Evolutionary conservation across 2,329 filamentous ascomycete genomes (phyloP).

Genomic region (Sclerotinia minor): DNA sequence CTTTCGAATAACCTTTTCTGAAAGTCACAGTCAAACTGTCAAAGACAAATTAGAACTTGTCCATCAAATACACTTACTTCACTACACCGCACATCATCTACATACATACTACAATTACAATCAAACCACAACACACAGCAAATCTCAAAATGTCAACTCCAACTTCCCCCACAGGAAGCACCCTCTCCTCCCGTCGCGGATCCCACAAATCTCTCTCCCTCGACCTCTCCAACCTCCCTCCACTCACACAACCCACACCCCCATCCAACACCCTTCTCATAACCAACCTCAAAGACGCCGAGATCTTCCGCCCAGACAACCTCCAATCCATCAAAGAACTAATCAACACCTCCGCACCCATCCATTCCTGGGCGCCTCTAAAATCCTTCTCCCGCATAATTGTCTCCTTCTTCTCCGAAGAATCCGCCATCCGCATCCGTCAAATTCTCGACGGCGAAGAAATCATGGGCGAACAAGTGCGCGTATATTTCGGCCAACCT

Average conservation of each 20-base stretch:
- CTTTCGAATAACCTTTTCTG: background rate
- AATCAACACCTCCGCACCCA: slow-evolving; percentile 66
- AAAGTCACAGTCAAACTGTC: background rate
- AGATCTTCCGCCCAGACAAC: slow-evolving; percentile 74
- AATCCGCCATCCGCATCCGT: slow-evolving; percentile 70
- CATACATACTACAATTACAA: background rate
- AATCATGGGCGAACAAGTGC: slow-evolving; percentile 68
- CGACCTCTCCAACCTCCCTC: slow-evolving; percentile 71
- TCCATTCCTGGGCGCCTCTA: slow-evolving; percentile 77
- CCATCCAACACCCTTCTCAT: slow-evolving; percentile 83
- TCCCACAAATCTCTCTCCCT: slow-evolving; percentile 57
- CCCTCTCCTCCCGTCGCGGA: slow-evolving; percentile 33
- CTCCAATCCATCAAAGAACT: slow-evolving; percentile 71
- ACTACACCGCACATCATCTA: slow-evolving; percentile 5
- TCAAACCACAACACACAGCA: background rate
- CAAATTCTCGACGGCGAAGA: slow-evolving; percentile 72
- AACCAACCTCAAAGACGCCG: slow-evolving; percentile 72
- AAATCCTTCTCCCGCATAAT: slow-evolving; percentile 82
- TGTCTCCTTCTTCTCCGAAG: slow-evolving; percentile 71
- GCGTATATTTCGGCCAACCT: slow-evolving; percentile 67
- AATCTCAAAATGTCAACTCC: slow-evolving; percentile 23
- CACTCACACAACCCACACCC: slow-evolving; percentile 67
- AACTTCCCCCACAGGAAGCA: slow-evolving; percentile 26
- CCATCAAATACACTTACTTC: slow-evolving; percentile 5
- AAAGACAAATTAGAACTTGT: slow-evolving; percentile 1